Base-by-base conservation (phyloP, 164 flowering plant species). In the Macadamia tetraphylla region DNA sequence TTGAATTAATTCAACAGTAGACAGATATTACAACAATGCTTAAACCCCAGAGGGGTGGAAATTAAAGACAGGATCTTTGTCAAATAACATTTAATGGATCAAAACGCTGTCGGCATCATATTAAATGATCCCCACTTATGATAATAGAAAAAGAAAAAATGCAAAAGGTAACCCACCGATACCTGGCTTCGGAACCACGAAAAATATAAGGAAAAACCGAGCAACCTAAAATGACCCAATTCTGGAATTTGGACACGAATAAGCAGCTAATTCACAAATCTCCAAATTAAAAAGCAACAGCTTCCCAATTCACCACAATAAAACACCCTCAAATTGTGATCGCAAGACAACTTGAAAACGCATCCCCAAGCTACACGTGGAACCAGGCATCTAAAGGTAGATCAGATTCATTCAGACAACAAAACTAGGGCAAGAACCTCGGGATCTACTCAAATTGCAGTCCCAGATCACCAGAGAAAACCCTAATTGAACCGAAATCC, bases 391-490 rank as follows among this genome's bases (percentile, higher is more conserved):
- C 57, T 32, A 62, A 18, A 0, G 9, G 42, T 44, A 29, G 68
- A 73, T 73, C 76, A 9, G 53, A 59, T 63, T 46, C 43, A 68
- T 58, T 65, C 17, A 63, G 29, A 53, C 31, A 55, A 15, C 66
- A 69, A 53, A 63, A 59, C 70, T 56, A 46, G 35, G 9, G 43
- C 10, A 70, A 58, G 57, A 60, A 18, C 10, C 55, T 1, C 59
- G 23, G 40, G 62, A 69, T 68, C 58, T 44, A 60, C 53, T 18
- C 18, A 46, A 66, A 56, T 49, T 48, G 60, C 13, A 70, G 17
- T 11, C 17, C 72, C 1, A 59, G 57, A 66, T 64, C 72, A 58
- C 15, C 31, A 3, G 29, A 55, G 52, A 67, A 53, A 57, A 5
- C 63, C 73, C 58, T 31, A 67, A 62, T 13, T 51, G 30, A 12